phyloP scores from a whole-genome alignment of 768 basidiomycete genomes.

The Chlorophyllum brunneum region DNA sequence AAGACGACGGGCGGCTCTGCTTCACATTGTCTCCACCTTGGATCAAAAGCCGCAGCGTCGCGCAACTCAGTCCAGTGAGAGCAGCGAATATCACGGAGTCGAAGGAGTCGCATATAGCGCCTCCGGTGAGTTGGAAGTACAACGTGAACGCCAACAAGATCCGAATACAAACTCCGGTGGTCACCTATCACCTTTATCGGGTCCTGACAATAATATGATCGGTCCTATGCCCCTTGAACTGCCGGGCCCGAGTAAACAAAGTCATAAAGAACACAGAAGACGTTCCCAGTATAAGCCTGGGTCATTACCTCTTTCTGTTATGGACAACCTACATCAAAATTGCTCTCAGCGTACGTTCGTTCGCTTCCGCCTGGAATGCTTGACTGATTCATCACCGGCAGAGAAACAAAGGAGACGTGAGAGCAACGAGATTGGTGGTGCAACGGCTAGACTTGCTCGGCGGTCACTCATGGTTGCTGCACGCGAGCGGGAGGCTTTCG shows the following conservation, averaged over 20 bases:
- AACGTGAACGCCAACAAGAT: neutral
- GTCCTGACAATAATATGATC: too few species aligned
- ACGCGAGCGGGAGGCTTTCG: constrained; percentile 12
- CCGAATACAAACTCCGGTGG: neutral
- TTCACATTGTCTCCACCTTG: neutral
- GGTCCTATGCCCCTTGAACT: too few species aligned
- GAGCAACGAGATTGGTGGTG: neutral
- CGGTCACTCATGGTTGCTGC: constrained; percentile 1
- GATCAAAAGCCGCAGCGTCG: neutral
- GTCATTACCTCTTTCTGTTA: neutral
- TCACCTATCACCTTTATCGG: too few species aligned
- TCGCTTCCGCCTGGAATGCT: neutral
- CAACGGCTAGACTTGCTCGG: constrained; percentile 1
- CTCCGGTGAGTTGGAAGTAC: constrained; percentile 14
- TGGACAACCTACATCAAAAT: neutral
- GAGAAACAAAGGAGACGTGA: neutral
- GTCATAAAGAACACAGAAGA: neutral
- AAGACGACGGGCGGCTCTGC: neutral
- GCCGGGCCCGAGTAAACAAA: too few species aligned
- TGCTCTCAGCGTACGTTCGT: neutral
- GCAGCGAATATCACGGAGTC: constrained; percentile 22
- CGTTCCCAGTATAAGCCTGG: neutral
- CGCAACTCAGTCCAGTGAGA: neutral
- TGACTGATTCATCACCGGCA: neutral
- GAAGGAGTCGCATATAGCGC: constrained; percentile 34